Percentiles rank a stretch among this genome's conserved stretches.
Evolutionary conservation across 2,329 filamentous ascomycete species (phyloP).

Genomic region (Botrytis hyacinthi): DNA sequence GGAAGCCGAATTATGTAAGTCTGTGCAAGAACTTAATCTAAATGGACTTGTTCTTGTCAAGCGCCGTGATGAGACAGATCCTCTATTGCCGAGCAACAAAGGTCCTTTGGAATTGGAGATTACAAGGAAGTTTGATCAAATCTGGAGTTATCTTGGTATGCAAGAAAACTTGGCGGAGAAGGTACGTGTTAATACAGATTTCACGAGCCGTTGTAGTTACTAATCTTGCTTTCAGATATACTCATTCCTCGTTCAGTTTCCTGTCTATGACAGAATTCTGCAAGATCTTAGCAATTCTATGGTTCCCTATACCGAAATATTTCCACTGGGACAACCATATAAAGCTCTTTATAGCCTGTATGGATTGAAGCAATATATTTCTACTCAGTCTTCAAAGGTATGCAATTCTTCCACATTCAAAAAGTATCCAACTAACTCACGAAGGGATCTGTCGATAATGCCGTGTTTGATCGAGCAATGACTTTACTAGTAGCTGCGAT

Average conservation of each 20-base stretch:
- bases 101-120: slow-evolving; percentile 74
- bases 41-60: slow-evolving; percentile 67
- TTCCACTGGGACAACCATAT: slow-evolving; percentile 67
- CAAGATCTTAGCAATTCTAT: slow-evolving; percentile 54
- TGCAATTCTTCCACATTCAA: slow-evolving; percentile 19
- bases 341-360: slow-evolving; percentile 72
- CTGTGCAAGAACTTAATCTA: slow-evolving; percentile 67
- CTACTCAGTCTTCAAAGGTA: slow-evolving; percentile 32
- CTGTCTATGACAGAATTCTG: slow-evolving; percentile 62
- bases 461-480: slow-evolving; percentile 46
- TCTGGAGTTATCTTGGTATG: slow-evolving; percentile 78
- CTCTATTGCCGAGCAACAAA: slow-evolving; percentile 50
- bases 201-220: not conserved
- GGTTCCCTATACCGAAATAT: slow-evolving; percentile 59
- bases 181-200: slow-evolving; percentile 44
- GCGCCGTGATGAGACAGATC: slow-evolving; percentile 50
- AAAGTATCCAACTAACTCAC: slow-evolving; percentile 21
- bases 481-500: slow-evolving; percentile 59
- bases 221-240: slow-evolving; percentile 54
- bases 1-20: slow-evolving; percentile 57
- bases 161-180: slow-evolving; percentile 67
- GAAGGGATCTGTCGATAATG: slow-evolving; percentile 36
- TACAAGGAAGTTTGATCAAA: slow-evolving; percentile 74
- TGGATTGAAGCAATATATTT: slow-evolving; percentile 62
- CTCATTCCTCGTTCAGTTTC: slow-evolving; percentile 67